phyloP scores from a whole-genome alignment of 2,329 filamentous ascomycete species.

The Didymella arachidicola region DNA sequence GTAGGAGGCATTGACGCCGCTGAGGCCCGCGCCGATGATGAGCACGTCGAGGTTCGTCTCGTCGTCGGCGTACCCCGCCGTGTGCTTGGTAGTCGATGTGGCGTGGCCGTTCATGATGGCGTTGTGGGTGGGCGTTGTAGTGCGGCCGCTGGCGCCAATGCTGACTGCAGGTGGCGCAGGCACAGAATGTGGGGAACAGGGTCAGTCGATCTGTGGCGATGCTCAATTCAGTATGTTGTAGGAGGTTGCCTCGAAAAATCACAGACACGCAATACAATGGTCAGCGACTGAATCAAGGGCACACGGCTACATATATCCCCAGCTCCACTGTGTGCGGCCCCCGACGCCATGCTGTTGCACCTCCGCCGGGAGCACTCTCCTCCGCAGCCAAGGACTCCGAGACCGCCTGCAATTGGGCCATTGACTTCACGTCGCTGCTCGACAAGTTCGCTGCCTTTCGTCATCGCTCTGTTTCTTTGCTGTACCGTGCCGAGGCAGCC shows the following conservation, averaged over 20 bases:
- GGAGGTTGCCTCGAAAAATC: neutral
- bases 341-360: neutral
- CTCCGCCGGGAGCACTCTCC: constrained; percentile 1
- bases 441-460: constrained; percentile 3
- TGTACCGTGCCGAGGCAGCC: constrained; percentile 6
- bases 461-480: constrained; percentile 14
- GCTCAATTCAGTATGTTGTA: neutral
- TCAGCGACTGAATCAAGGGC: neutral
- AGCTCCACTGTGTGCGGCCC: neutral
- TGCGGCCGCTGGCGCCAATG: constrained; percentile 5
- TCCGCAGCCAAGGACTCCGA: constrained; percentile 20
- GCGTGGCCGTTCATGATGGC: constrained; percentile 34
- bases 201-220: constrained; percentile 1
- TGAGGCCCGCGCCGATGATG: constrained; percentile 77
- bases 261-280: neutral
- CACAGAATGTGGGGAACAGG: neutral
- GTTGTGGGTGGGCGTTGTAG: constrained; percentile 1
- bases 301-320: constrained; percentile 7
- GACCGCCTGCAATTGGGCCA: constrained; percentile 2
- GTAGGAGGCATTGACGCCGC: constrained; percentile 78
- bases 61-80: constrained; percentile 22
- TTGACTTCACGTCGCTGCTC: constrained; percentile 2
- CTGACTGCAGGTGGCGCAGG: constrained; percentile 16
- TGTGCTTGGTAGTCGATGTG: constrained; percentile 13
- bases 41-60: constrained; percentile 54